Base-by-base conservation (phyloP, 805 yeast genomes). In the Hanseniaspora mollemarum region DNA sequence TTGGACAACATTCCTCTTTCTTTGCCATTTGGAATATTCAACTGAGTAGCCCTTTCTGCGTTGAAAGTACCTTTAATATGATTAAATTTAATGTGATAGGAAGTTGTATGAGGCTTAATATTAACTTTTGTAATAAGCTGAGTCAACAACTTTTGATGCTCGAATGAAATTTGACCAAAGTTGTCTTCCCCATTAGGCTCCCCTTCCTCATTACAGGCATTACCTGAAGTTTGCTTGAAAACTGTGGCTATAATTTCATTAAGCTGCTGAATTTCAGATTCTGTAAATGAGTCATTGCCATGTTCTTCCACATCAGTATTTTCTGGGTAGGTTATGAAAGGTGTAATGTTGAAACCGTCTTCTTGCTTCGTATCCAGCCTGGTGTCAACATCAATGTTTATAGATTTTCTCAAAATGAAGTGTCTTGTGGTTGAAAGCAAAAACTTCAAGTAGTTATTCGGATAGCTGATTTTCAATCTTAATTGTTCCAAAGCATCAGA, bases 361-460 rank as follows among this genome's bases (percentile, higher is more conserved):
- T 64, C 52, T 13, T 51, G 49, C 31, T 39, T 44, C 8, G 37
- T 29, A 1, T 10, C 21, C 5, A 2, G 7, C 1, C 65, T 35
- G 2, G 62, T 54, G 16, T 54, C 58, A 2, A 70, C 59, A 3
- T 64, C 64, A 49, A 84, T 61, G 32, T 73, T 71, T 44, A 83
- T 73, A 1, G 87, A 87, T 58, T 80, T 76, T 55, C 96, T 74
- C 62, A 85, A 86, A 13, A 87, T 86, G 67, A 90, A 88, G 56
- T 78, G 78, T 56, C 95, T 73, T 95, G 96, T 87, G 0, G 90
- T 77, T 1, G 88, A 74, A 2, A 85, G 74, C 42, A 83, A 70
- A 60, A 77, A 81, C 51, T 73, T 70, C 19, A 75, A 51, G 26
- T 77, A 60, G 2, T 68, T 61, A 41, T 66, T 68, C n/a, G 80